These are phyloP conservation scores for Aspergillus spinulosporus DNA, from an alignment of 2,329 filamentous ascomycete genomes.

Conservation along the genomic window DNA sequence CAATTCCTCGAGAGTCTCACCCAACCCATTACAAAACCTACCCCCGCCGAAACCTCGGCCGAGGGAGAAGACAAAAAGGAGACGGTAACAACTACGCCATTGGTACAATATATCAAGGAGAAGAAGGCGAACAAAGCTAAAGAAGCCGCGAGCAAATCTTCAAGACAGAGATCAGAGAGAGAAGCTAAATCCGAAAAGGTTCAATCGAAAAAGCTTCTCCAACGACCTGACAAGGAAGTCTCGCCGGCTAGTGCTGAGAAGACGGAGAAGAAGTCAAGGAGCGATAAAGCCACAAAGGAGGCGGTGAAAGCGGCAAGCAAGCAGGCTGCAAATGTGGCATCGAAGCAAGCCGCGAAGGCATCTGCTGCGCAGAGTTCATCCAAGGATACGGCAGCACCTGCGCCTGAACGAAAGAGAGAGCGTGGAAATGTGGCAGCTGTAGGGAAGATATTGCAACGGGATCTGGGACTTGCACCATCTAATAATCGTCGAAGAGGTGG, in stretches of 20 bases:
- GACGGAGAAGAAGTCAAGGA: slow-evolving; percentile 40
- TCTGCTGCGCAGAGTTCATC: slow-evolving; percentile 18
- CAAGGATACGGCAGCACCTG: slow-evolving; percentile 31
- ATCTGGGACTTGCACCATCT: slow-evolving; percentile 56
- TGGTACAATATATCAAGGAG: slow-evolving; percentile 87
- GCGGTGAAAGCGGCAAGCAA: slow-evolving; percentile 59
- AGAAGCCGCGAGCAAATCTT: slow-evolving; percentile 48
- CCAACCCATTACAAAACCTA: slow-evolving; percentile 63
- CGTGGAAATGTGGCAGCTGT: slow-evolving; percentile 55
- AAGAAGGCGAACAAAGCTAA: slow-evolving; percentile 82
- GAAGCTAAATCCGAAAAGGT: slow-evolving; percentile 44
- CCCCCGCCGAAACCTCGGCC: slow-evolving; percentile 50
- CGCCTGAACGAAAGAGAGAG: slow-evolving; percentile 54
- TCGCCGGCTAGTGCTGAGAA: slow-evolving; percentile 34
- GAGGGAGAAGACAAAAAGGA: slow-evolving; percentile 55
- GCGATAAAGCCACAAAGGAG: slow-evolving; percentile 64
- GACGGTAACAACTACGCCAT: slow-evolving; percentile 77
- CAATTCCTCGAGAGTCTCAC: slow-evolving; percentile 85
- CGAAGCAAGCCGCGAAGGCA: slow-evolving; percentile 27
- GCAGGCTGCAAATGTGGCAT: slow-evolving; percentile 36
- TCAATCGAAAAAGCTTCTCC: slow-evolving; percentile 45
- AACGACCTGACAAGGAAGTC: slow-evolving; percentile 39
- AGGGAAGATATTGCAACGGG: slow-evolving; percentile 62
- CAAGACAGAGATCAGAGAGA: slow-evolving; percentile 43
- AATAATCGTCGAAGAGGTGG: slow-evolving; percentile 44